These are phyloP conservation scores for Aspergillus amoenus DNA, from an alignment of 2,329 filamentous ascomycete genomes.

Conservation along the genomic window DNA sequence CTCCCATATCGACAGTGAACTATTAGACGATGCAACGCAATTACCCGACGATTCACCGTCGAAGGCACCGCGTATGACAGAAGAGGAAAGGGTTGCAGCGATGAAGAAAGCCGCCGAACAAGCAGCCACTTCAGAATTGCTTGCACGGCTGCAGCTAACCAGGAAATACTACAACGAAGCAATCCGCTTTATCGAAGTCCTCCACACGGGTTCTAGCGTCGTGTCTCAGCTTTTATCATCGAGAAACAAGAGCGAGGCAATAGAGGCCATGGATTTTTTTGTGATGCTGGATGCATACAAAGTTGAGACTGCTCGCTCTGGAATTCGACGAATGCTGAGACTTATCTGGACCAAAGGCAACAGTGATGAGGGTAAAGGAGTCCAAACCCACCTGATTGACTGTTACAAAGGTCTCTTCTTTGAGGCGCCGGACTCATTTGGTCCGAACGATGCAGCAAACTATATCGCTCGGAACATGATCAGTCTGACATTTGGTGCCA, in stretches of 20 bases:
- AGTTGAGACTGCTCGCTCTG: conserved; percentile 85
- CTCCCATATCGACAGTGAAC: conserved; percentile 71
- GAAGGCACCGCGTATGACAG: conserved; percentile 68
- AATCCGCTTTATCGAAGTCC: conserved; percentile 85
- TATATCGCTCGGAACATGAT: conserved; percentile 99
- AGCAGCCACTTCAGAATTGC: conserved; percentile 82
- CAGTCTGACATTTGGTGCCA: conserved; percentile 92
- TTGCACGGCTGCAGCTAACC: conserved; percentile 83
- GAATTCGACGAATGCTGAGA: conserved; percentile 92
- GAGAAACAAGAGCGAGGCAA: conserved; percentile 96
- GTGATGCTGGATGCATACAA: conserved; percentile 94
- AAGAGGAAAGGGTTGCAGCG: conserved; percentile 72
- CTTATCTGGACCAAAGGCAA: conserved; percentile 99
- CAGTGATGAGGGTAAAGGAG: conserved; percentile 97
- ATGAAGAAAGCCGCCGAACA: conserved; percentile 81
- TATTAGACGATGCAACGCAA: conserved; percentile 88
- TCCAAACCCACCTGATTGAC: conserved; percentile 94
- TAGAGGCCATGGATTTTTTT: conserved; percentile 99
- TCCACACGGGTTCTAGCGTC: conserved; percentile 76
- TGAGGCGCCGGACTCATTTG: conserved; percentile 86
- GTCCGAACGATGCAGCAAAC: conserved; percentile 84
- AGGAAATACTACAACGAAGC: conserved; percentile 92
- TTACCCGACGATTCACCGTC: conserved; percentile 65
- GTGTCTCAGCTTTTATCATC: conserved; percentile 88
- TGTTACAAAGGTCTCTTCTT: conserved; percentile 97